Conservation (phyloP, 495 filamentous ascomycete species). For the Xylaria intraflava region DNA sequence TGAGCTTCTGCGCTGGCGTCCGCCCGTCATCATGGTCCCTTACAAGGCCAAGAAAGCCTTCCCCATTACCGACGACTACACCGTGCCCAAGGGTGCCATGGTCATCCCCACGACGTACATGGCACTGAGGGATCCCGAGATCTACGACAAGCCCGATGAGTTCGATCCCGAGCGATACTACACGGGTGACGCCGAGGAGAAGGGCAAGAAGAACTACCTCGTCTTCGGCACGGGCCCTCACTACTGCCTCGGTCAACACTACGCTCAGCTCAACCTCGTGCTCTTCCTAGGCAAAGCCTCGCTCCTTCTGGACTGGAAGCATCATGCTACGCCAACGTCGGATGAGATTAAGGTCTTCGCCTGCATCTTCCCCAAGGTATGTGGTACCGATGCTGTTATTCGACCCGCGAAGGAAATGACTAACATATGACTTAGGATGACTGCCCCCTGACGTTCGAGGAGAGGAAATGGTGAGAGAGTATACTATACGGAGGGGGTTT, state of each 20-base stretch:
- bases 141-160: constrained; percentile 80
- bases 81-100: constrained; percentile 89
- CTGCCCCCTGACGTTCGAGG: constrained; percentile 59
- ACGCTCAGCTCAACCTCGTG: constrained; percentile 84
- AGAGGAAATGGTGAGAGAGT: constrained; percentile 34
- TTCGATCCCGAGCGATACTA: constrained; percentile 94
- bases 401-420: constrained; percentile 1
- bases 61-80: constrained; percentile 83
- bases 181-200: constrained; percentile 74
- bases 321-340: constrained; percentile 68
- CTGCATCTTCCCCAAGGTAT: constrained; percentile 92
- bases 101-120: constrained; percentile 86
- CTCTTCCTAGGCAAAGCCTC: constrained; percentile 94
- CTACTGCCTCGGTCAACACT: constrained; percentile 93
- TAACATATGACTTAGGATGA: constrained; percentile 47
- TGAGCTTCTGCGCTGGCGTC: constrained; percentile 90
- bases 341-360: constrained; percentile 99
- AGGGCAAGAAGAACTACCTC: constrained; percentile 92
- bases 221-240: constrained; percentile 96
- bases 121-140: constrained; percentile 86
- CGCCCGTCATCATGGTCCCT: constrained; percentile 96
- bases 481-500: neutral
- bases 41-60: constrained; percentile 94
- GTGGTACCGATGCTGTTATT: constrained; percentile 26
- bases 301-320: constrained; percentile 83